phyloP scores from a whole-genome alignment of 768 basidiomycete genomes.

The Calocera cornea region DNA sequence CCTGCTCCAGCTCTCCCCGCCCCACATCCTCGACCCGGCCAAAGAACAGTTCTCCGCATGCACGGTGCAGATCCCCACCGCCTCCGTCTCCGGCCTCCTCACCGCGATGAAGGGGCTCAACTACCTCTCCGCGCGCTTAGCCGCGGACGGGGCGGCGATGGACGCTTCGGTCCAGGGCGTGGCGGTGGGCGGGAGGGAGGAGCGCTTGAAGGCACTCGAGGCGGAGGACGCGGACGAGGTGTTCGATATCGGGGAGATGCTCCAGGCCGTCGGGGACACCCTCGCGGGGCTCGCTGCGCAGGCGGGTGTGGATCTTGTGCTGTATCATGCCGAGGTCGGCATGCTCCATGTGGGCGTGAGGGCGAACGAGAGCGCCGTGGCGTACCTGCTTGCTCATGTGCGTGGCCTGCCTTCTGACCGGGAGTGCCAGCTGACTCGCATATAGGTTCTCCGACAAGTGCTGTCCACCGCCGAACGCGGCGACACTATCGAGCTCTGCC shows the following conservation, averaged over 20 bases:
- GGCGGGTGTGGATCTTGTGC: conserved; percentile 74
- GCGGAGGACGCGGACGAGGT: conserved; percentile 27
- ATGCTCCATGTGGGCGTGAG: conserved; percentile 75
- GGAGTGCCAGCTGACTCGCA: background rate
- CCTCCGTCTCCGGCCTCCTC: conserved; percentile 77
- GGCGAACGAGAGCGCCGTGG: conserved; percentile 73
- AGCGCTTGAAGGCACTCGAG: no score
- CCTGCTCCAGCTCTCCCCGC: conserved; percentile 76
- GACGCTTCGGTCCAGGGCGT: background rate
- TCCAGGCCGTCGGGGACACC: conserved; percentile 81
- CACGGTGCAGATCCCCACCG: conserved; percentile 71
- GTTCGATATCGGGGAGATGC: conserved; percentile 82
- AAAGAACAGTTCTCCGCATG: conserved; percentile 90
- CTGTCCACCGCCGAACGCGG: conserved; percentile 51
- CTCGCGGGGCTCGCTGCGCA: conserved; percentile 72
- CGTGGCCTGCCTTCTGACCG: conserved; percentile 23
- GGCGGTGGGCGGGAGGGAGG: no score
- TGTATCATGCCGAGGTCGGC: conserved; percentile 80
- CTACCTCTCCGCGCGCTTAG: conserved; percentile 80
- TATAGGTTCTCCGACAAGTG: conserved; percentile 72
- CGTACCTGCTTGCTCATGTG: conserved; percentile 73
- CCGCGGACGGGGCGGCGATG: conserved; percentile 11
- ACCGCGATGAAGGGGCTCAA: conserved; percentile 89
- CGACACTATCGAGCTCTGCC: conserved; percentile 76
- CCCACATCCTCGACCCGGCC: conserved; percentile 76